Evolutionary conservation across 179 eudicot species (phyloP).

Genomic region (Amaranthus tricolor): DNA sequence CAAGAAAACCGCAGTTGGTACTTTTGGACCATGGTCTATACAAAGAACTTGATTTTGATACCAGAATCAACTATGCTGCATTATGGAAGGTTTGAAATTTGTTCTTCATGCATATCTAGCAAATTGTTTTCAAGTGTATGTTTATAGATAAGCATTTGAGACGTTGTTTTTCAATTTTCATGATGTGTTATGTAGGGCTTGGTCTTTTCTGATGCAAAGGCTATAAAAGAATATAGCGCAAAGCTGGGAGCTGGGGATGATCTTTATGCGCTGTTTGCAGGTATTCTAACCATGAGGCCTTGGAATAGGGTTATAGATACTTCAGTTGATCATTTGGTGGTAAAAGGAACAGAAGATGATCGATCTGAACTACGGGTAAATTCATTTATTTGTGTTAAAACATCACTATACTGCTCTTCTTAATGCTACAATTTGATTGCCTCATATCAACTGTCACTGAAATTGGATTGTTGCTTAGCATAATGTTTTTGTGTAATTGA

Average conservation of each 20-base stretch:
- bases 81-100: conserved; percentile 76
- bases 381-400: not conserved
- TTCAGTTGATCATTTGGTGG: conserved; percentile 88
- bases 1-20: conserved; percentile 81
- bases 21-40: conserved; percentile 95
- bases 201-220: conserved; percentile 81
- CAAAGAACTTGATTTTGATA: conserved; percentile 77
- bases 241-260: conserved; percentile 98
- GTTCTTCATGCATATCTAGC: not conserved
- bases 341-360: conserved; percentile 67
- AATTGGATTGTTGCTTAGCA: not conserved
- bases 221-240: conserved; percentile 70
- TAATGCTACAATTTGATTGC: not conserved
- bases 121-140: not conserved
- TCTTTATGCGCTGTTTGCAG: conserved; percentile 85
- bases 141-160: not conserved
- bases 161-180: conserved; percentile 13
- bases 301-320: conserved; percentile 88
- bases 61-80: conserved; percentile 83
- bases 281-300: conserved; percentile 93
- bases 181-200: conserved; percentile 52
- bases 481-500: conserved; percentile 1
- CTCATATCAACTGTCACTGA: not conserved
- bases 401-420: not conserved
- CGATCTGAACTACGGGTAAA: conserved; percentile 84